Evolutionary conservation across 257 asterid species (phyloP), one percentile per base, ranked within the genome.

Genomic region (Penstemon barbatus): DNA sequence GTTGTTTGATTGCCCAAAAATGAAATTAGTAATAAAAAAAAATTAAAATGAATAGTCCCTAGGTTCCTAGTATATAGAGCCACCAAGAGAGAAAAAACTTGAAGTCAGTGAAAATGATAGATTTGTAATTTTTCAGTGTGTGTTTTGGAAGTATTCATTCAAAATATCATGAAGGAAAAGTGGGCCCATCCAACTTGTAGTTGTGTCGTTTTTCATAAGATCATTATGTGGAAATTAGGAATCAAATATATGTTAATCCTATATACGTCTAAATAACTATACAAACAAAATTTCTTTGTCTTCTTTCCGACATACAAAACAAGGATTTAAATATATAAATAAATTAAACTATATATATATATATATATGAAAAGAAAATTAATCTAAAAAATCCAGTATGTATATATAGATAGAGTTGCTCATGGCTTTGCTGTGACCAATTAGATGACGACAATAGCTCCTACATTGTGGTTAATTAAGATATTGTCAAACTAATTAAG

Each of bases 401-500:
- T 25, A 25, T 25, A 25, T 25, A 25, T 25, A 15, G 18, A 1
- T 25, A 25, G 33, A 25, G 33, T 60, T 60, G 49, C 48, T 45
- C 54, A 62, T 62, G 70, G 79, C 79, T 38, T 74, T 50, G 78
- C 79, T 59, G 73, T 73, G 72, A 4, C 57, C 57, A 57, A 57
- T 68, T 11, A 49, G 5, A 49, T 3, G 4, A 49, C 57, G 59
- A 7, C 25, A 57, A 36, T 44, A 67, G 11, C 25, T 10, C 18
- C 67, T 62, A 18, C 48, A 7, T 62, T 62, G 18, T 56, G 57
- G 50, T 54, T 60, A 49, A 54, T 54, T 60, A 49, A 54, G 54
- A 42, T 67, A 55, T 39, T 67, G 7, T 49, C n/a, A 49, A 62
- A 43, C 36, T 62, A 43, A 62, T 43, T 13, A 43, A 43, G 66